Conservation (phyloP, 192 early-diverging fungal species). For the Obelidium mucronatum region DNA sequence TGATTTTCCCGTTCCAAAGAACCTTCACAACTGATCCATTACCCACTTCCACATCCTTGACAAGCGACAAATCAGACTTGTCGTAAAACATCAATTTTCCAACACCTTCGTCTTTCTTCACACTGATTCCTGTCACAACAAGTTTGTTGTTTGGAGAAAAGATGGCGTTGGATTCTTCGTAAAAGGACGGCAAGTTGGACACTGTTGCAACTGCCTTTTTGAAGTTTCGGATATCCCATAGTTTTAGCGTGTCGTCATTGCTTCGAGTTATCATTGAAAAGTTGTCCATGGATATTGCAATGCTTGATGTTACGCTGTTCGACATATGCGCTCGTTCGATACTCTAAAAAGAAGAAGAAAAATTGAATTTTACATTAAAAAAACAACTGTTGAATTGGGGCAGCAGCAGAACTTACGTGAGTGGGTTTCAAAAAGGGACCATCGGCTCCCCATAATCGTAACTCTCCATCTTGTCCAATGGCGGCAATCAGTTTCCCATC, state of each 20-base stretch:
- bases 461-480: constrained; percentile 74
- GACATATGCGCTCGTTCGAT: constrained; percentile 75
- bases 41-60: constrained; percentile 58
- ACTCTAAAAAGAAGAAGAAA: constrained; percentile 36
- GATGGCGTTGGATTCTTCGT: constrained; percentile 79
- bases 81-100: constrained; percentile 75
- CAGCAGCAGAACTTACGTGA: constrained; percentile 60
- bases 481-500: constrained; percentile 78
- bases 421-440: constrained; percentile 71
- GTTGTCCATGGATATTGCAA: constrained; percentile 74
- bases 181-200: constrained; percentile 64
- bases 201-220: constrained; percentile 67
- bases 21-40: constrained; percentile 67
- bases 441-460: constrained; percentile 77
- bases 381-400: not conserved
- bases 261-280: constrained; percentile 75
- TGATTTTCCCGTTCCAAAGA: constrained; percentile 86
- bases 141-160: constrained; percentile 83
- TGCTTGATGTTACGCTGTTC: constrained; percentile 71
- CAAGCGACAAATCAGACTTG: constrained; percentile 61
- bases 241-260: constrained; percentile 88
- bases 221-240: constrained; percentile 90
- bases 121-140: constrained; percentile 80
- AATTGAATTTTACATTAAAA: not conserved
- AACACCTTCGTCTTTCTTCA: constrained; percentile 70